Conservation (phyloP, 2,329 filamentous ascomycete species). For the Aurifilum marmelostoma region DNA sequence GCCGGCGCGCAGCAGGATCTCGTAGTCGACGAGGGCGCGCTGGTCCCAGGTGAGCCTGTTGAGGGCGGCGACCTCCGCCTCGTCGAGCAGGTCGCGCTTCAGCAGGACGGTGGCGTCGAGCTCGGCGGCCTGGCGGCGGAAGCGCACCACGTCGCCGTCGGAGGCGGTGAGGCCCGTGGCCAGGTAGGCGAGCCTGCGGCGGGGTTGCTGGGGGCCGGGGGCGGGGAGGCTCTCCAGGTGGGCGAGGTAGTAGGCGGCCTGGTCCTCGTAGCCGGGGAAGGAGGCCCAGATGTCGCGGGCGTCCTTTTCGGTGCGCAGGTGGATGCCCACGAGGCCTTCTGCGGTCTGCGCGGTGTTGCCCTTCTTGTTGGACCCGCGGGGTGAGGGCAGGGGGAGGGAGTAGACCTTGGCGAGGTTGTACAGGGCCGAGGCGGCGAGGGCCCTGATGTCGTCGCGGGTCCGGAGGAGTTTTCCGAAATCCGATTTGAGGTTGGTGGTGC, state of each 20-base stretch:
- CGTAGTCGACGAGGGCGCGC: slow-evolving; percentile 54
- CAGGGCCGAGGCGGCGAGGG: slow-evolving; percentile 41
- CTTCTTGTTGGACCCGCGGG: slow-evolving; percentile 20
- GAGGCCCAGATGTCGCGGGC: slow-evolving; percentile 23
- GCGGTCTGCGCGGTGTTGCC: slow-evolving; percentile 23
- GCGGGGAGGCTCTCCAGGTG: slow-evolving; percentile 30
- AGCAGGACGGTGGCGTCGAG: slow-evolving; percentile 45
- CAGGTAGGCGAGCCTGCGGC: slow-evolving; percentile 44
- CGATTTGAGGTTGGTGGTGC: slow-evolving; percentile 34
- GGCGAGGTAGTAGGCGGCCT: slow-evolving; percentile 39
- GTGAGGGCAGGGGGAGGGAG: slow-evolving; percentile 32
- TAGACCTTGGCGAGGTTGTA: slow-evolving; percentile 38
- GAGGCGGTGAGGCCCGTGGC: slow-evolving; percentile 44
- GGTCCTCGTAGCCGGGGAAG: slow-evolving; percentile 39
- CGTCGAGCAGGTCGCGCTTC: slow-evolving; percentile 48
- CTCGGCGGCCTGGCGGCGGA: slow-evolving; percentile 42
- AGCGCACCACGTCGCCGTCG: slow-evolving; percentile 39
- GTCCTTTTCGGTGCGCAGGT: slow-evolving; percentile 43
- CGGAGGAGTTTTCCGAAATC: slow-evolving; percentile 46
- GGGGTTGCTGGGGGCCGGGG: slow-evolving; percentile 29
- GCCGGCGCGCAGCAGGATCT: slow-evolving; percentile 49
- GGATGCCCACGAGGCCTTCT: slow-evolving; percentile 39
- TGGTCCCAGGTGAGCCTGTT: slow-evolving; percentile 50
- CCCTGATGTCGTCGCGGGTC: slow-evolving; percentile 39
- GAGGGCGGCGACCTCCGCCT: slow-evolving; percentile 40